Conservation (phyloP, 148 eudicot species). For the Fagopyrum tataricum region DNA sequence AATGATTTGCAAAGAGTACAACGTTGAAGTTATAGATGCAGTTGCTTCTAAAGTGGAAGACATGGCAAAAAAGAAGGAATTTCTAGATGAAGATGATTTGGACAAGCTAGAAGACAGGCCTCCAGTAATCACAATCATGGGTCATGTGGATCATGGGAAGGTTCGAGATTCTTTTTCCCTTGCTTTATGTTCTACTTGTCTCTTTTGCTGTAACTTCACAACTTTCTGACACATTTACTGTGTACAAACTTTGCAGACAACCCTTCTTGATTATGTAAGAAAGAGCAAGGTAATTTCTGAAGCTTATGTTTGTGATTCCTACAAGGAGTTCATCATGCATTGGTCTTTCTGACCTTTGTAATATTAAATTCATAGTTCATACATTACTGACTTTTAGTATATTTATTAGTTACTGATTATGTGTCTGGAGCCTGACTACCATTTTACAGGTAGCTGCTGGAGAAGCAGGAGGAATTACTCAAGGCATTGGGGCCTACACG, state of each 20-base stretch:
- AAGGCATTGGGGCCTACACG: conserved; percentile 97
- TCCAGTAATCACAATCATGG: conserved; percentile 97
- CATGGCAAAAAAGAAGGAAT: conserved; percentile 83
- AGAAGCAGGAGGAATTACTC: conserved; percentile 99
- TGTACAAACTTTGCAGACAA: conserved; percentile 57
- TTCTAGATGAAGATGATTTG: conserved; percentile 78
- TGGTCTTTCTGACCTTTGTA: background rate
- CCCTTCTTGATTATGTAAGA: conserved; percentile 86
- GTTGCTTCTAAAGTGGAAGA: conserved; percentile 53
- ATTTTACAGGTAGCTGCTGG: conserved; percentile 78
- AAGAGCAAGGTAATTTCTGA: conserved; percentile 71
- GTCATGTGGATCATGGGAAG: conserved; percentile 99
- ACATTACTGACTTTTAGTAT: conserved; percentile 1
- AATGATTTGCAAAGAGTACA: conserved; percentile 79
- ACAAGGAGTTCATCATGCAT: background rate
- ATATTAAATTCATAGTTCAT: background rate
- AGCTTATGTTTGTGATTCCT: conserved; percentile 13
- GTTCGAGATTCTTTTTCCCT: conserved; percentile 24
- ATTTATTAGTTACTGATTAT: background rate
- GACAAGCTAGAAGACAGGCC: conserved; percentile 84
- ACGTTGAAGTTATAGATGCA: conserved; percentile 82
- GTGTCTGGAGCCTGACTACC: background rate
- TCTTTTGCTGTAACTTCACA: background rate
- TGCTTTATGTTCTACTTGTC: background rate
- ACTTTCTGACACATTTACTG: conserved; percentile 28